These are phyloP conservation scores for Acer yangbiense DNA, from an alignment of 345 rosid species.

Conservation along the genomic window DNA sequence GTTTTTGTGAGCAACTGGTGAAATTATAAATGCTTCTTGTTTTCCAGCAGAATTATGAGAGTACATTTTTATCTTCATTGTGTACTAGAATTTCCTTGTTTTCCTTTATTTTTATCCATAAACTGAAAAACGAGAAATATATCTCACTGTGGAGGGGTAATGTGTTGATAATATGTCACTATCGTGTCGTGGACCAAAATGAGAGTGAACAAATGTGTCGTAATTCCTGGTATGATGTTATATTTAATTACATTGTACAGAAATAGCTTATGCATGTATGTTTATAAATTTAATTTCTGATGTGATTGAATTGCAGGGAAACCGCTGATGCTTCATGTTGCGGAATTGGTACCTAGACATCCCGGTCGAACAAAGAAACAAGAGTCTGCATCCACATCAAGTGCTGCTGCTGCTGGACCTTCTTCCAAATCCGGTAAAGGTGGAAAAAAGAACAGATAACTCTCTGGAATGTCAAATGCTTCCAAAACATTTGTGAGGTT, in stretches of 20 bases:
- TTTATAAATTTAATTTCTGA: neutral
- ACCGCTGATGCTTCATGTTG: conserved; percentile 80
- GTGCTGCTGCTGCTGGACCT: conserved; percentile 39
- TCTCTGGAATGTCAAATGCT: neutral
- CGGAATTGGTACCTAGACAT: conserved; percentile 88
- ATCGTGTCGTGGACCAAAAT: neutral
- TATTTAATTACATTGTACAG: neutral
- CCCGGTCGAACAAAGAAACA: conserved; percentile 83
- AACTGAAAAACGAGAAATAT: neutral
- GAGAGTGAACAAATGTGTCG: neutral
- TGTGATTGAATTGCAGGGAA: conserved; percentile 56
- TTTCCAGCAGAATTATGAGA: neutral
- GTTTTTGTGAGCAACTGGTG: neutral
- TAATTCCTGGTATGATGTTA: neutral
- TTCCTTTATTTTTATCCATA: neutral
- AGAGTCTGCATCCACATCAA: conserved; percentile 61
- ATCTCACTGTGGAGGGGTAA: neutral
- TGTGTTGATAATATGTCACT: neutral
- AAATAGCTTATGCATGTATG: neutral
- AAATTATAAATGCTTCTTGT: neutral
- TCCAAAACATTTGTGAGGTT: neutral
- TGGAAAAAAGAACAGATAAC: conserved; percentile 79
- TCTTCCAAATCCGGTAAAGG: conserved; percentile 78
- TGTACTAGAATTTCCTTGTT: neutral
- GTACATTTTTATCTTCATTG: neutral